Conservation (phyloP, 768 basidiomycete genomes). For the Boletus rubropictus region DNA sequence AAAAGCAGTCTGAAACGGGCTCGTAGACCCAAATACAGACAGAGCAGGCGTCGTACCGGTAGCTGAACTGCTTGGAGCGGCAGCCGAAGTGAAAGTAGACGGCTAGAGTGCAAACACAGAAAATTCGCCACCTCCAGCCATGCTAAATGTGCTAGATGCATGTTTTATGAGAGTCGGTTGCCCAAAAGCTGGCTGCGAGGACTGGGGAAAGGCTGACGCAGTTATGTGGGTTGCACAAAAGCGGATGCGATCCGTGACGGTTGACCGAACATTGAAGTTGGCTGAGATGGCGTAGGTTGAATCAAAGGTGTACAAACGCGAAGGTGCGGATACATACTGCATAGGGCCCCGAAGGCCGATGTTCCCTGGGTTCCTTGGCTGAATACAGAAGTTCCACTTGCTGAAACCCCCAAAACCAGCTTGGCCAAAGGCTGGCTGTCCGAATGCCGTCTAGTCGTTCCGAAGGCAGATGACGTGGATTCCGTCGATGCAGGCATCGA, state of each 20-base stretch:
- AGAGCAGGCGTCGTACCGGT: constrained; percentile 11
- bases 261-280: constrained; percentile 35
- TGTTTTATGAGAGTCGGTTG: constrained; percentile 42
- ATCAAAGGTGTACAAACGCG: constrained; percentile 24
- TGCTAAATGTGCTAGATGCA: constrained; percentile 46
- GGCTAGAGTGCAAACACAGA: constrained; percentile 48
- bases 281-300: constrained; percentile 31
- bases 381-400: constrained; percentile 19
- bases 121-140: constrained; percentile 41
- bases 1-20: constrained; percentile 20
- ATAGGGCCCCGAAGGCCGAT: constrained; percentile 31
- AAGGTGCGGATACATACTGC: constrained; percentile 28
- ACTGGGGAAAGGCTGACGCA: constrained; percentile 26
- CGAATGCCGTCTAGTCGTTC: constrained; percentile 27
- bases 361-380: constrained; percentile 25
- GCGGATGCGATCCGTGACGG: constrained; percentile 26
- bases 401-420: constrained; percentile 24
- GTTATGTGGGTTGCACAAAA: constrained; percentile 27
- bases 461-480: constrained; percentile 36
- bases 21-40: constrained; percentile 17
- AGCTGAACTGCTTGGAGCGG: too few relatives aligned
- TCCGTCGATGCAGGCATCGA: constrained; percentile 21
- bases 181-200: constrained; percentile 33
- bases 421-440: constrained; percentile 38
- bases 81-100: constrained; percentile 37